Evolutionary conservation across 345 rosid species (phyloP), one percentile per base, ranked within the genome.

Genomic region (Gossypium turneri): DNA sequence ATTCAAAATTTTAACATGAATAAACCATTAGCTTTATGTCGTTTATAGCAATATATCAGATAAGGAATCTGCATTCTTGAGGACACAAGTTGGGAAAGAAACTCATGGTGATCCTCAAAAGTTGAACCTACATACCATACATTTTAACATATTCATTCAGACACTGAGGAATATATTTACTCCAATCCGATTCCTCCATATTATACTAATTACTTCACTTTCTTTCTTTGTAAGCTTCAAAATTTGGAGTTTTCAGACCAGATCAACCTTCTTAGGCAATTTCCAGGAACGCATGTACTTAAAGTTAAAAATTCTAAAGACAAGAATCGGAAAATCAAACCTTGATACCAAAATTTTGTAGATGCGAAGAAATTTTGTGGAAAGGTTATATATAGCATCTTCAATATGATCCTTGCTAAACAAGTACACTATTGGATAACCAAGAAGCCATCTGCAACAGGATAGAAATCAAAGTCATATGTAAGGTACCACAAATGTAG

Each of bases 371-470:
- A 88, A 85, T 84, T 91, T 91, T 75, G 95, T 91, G 27, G 98
- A 90, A 63, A 95, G 92, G 80, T 95, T 95, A 79, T 84, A 87
- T 51, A 91, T 85, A 63, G 97, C 97, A 44, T 88, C 92, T 76
- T 83, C 86, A 77, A 91, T 91, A 65, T 87, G 90, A 76, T 90
- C 92, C 82, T 85, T 92, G 84, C 89, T 62, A 73, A 95, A 95
- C 85, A 95, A 79, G 83, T 95, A 95, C 76, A 95, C 90, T 1
- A 91, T 89, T 17, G 98, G 97, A 82, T 95, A 92, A 73, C 92
- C 96, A 77, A 95, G 90, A 72, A 95, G 90, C 99, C 99, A 95
- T 73, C 96, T 95, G 88, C 51, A 67, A 72, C 56, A 77, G 43
- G 79, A 66, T 25, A 76, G 44, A 27, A 73, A 45, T 48, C 13